Evolutionary conservation across 1,139 yeast genomes (phyloP).

Genomic region (Hansenula sp.): DNA sequence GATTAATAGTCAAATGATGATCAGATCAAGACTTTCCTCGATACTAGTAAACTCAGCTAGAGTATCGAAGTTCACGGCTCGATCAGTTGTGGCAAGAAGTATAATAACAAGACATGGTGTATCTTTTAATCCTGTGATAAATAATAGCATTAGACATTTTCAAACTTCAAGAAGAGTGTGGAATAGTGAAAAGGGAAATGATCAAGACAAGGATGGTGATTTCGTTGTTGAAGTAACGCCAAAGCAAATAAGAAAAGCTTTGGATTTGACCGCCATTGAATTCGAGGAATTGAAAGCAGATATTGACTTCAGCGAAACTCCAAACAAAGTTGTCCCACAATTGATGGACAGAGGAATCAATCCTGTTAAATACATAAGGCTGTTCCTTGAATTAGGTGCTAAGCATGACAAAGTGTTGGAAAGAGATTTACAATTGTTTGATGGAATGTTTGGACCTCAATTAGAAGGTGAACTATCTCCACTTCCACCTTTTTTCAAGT

Average conservation of each 20-base stretch:
- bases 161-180: neutral
- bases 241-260: neutral
- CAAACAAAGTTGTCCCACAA: neutral
- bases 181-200: neutral
- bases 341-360: neutral
- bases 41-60: neutral
- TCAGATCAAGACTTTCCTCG: conserved; percentile 2
- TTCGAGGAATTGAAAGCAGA: neutral
- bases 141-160: neutral
- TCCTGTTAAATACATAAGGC: neutral
- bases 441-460: neutral
- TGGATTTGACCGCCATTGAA: neutral
- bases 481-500: conserved; percentile 1
- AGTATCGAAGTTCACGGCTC: neutral
- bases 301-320: neutral
- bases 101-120: neutral
- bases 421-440: neutral
- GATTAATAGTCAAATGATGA: neutral
- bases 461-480: neutral
- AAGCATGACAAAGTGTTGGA: neutral
- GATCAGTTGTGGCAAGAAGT: neutral
- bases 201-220: neutral
- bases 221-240: neutral
- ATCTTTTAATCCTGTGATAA: neutral
- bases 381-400: neutral